A percentile compares a stretch with the other conserved stretches of the same genome.
These are phyloP conservation scores for Claviceps digitariae DNA, from an alignment of 2,329 filamentous ascomycete species.

Conservation along the genomic window DNA sequence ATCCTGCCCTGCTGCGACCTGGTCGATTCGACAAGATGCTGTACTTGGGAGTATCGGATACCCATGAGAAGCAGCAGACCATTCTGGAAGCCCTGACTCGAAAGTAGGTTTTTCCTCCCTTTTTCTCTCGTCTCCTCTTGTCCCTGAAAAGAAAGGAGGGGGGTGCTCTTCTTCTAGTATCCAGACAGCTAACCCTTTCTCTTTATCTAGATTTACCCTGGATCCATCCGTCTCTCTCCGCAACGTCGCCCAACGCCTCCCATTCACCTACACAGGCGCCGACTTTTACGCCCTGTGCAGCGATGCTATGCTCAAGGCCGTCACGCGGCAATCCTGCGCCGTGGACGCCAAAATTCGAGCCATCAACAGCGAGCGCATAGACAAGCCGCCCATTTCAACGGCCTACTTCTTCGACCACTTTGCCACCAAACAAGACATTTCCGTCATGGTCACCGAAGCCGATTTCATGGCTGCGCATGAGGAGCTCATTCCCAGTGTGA, in stretches of 20 bases:
- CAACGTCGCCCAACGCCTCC: conserved; percentile 61
- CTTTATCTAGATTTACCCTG: conserved; percentile 57
- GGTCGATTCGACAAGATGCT: conserved; percentile 98
- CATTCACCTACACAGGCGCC: conserved; percentile 93
- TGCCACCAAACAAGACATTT: conserved; percentile 67
- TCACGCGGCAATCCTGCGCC: conserved; percentile 72
- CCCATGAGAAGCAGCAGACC: conserved; percentile 87
- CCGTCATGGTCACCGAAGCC: conserved; percentile 76
- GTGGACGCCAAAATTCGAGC: conserved; percentile 73
- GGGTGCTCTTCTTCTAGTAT: neutral
- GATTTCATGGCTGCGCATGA: conserved; percentile 73
- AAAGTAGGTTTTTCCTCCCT: conserved; percentile 43
- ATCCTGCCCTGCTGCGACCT: conserved; percentile 77
- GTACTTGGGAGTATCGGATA: conserved; percentile 91
- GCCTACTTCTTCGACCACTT: conserved; percentile 95
- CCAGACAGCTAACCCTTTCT: neutral
- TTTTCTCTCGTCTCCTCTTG: neutral
- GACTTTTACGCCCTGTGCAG: conserved; percentile 96
- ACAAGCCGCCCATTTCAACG: conserved; percentile 49
- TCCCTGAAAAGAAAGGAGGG: neutral
- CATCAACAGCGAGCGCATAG: conserved; percentile 41
- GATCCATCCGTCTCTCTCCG: conserved; percentile 64
- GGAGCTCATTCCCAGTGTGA: conserved; percentile 89
- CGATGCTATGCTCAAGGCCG: conserved; percentile 97
- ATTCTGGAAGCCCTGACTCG: conserved; percentile 89